phyloP scores from a whole-genome alignment of 805 yeast genomes.

The Wickerhamomyces silvicola region DNA sequence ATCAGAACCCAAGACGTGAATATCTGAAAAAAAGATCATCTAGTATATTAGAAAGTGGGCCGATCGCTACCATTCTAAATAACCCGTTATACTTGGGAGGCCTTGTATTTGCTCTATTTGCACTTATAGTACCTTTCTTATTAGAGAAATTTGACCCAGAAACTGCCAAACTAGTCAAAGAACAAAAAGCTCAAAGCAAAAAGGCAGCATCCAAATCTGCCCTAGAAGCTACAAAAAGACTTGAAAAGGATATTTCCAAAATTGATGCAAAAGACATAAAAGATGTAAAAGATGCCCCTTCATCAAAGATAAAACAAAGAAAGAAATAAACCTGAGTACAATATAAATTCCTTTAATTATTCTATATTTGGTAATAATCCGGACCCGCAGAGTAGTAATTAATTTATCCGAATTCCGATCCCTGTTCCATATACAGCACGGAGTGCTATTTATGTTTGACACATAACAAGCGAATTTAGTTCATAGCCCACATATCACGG shows the following conservation, averaged over 20 bases:
- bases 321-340: no score
- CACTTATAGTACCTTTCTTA: conserved; percentile 27
- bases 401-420: no score
- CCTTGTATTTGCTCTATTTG: conserved; percentile 21
- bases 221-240: conserved; percentile 3
- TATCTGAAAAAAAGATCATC: conserved; percentile 27
- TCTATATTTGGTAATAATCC: no score
- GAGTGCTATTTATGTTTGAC: no score
- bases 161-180: conserved; percentile 28
- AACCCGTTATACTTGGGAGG: conserved; percentile 32
- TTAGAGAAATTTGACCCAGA: conserved; percentile 37
- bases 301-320: background rate
- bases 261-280: background rate
- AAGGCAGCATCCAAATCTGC: conserved; percentile 3
- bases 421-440: no score
- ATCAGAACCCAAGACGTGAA: conserved; percentile 24
- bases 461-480: no score
- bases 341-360: no score
- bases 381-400: no score
- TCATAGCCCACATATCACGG: no score
- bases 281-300: background rate
- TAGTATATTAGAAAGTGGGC: conserved; percentile 30
- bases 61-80: conserved; percentile 28
- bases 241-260: background rate
- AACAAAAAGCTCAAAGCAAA: conserved; percentile 15